A percentile compares a stretch with the other conserved stretches of the same genome.
Conservation (phyloP, 148 eudicot species). For the Selenicereus undatus region DNA sequence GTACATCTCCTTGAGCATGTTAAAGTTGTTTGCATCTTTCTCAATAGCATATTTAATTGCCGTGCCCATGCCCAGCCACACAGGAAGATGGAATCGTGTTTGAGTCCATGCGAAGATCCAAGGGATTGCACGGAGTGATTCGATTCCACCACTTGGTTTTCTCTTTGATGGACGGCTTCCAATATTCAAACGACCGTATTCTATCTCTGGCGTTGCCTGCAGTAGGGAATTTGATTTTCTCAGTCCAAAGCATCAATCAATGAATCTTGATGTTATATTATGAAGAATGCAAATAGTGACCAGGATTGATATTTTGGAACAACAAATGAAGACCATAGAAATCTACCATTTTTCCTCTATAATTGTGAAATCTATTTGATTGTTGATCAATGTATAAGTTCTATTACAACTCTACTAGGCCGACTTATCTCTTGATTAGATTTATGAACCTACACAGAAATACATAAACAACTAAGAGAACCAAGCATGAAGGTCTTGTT, state of each 20-base stretch:
- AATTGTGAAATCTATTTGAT: no score
- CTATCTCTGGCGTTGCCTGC: conserved; percentile 79
- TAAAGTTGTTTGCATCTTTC: conserved; percentile 54
- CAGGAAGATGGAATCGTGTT: conserved; percentile 82
- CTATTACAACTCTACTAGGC: neutral
- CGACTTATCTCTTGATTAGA: neutral
- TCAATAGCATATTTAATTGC: conserved; percentile 55
- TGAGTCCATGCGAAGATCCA: conserved; percentile 97
- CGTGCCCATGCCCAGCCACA: conserved; percentile 85
- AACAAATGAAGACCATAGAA: no score
- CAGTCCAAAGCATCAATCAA: neutral
- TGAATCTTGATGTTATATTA: no score
- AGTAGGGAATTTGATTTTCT: neutral
- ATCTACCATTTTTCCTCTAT: no score
- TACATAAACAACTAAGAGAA: neutral
- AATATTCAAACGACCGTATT: conserved; percentile 85
- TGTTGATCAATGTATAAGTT: no score
- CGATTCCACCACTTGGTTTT: conserved; percentile 86
- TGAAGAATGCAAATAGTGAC: no score
- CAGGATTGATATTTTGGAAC: no score
- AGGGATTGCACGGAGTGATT: conserved; percentile 84
- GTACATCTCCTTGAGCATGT: conserved; percentile 79
- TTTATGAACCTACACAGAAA: neutral
- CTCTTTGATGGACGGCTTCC: conserved; percentile 89
- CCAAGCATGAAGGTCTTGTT: neutral